Evolutionary conservation across 768 basidiomycete genomes (phyloP).

Genomic region (Mycena belliarum): DNA sequence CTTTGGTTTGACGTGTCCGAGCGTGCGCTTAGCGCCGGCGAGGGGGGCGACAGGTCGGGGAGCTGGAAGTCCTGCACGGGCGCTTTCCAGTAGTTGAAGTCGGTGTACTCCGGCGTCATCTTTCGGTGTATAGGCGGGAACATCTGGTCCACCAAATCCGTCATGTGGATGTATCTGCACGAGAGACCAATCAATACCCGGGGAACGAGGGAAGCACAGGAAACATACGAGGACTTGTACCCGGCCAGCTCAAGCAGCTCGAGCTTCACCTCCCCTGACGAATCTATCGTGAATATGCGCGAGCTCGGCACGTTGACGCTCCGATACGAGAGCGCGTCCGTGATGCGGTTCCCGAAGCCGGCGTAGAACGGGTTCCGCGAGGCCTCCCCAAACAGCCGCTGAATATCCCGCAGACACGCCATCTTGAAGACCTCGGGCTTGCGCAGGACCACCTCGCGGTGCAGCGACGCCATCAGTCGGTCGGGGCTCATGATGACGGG

Average conservation of each 20-base stretch:
- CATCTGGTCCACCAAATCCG: constrained; percentile 99
- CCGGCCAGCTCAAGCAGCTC: constrained; percentile 95
- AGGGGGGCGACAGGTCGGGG: constrained; percentile 83
- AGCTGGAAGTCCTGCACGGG: constrained; percentile 77
- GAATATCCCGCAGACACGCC: constrained; percentile 96
- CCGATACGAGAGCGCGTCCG: constrained; percentile 96
- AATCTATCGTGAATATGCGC: constrained; percentile 96
- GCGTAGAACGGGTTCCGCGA: constrained; percentile 86
- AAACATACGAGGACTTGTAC: constrained; percentile 88
- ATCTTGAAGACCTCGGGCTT: constrained; percentile 99
- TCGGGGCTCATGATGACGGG: constrained; percentile 99
- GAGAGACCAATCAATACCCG: not conserved
- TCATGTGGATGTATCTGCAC: constrained; percentile 95
- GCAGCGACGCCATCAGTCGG: constrained; percentile 88
- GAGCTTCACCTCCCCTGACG: constrained; percentile 93
- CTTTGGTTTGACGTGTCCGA: constrained; percentile 83
- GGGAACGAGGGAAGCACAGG: not conserved
- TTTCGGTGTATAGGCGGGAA: constrained; percentile 95
- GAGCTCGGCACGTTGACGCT: constrained; percentile 93
- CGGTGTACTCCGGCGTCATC: constrained; percentile 88
- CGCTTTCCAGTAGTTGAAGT: constrained; percentile 95
- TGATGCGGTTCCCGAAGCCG: constrained; percentile 97
- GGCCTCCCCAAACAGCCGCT: constrained; percentile 79
- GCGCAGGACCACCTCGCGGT: constrained; percentile 97
- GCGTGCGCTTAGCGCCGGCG: constrained; percentile 90